Conservation (phyloP, 345 rosid genomes). For the Pistacia integerrima region DNA sequence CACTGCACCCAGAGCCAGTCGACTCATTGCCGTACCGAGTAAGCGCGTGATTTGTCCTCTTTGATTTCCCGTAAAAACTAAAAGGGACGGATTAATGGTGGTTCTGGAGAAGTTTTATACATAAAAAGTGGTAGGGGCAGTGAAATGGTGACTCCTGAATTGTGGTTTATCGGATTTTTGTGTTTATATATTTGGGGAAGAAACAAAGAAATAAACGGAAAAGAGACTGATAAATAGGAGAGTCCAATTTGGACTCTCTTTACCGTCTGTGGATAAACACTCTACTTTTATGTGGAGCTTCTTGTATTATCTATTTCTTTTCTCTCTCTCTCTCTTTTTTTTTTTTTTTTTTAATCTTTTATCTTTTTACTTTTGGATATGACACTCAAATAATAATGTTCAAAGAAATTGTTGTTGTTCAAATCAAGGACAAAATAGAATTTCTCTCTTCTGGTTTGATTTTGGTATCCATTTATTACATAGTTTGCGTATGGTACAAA, state of each 20-base stretch:
- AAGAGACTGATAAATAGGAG: not conserved
- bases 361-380: not conserved
- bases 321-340: not conserved
- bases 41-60: slow-evolving; percentile 54
- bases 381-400: slow-evolving; percentile 17
- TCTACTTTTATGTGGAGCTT: not conserved
- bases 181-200: not conserved
- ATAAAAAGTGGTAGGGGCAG: not conserved
- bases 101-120: not conserved
- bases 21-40: slow-evolving; percentile 64
- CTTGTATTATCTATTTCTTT: not conserved
- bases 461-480: too few relatives aligned
- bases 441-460: too few relatives aligned
- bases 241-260: slow-evolving; percentile 7
- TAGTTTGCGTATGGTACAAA: too few relatives aligned
- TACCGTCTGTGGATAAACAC: slow-evolving; percentile 1
- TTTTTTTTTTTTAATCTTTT: too few relatives aligned
- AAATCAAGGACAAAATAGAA: too few relatives aligned
- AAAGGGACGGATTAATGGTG: too few relatives aligned
- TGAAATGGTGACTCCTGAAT: not conserved
- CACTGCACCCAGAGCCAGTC: slow-evolving; percentile 77
- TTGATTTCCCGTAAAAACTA: slow-evolving; percentile 1
- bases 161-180: not conserved
- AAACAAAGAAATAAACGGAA: not conserved
- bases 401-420: not conserved